Base-by-base conservation (phyloP, 768 basidiomycete species). In the Leccinum subgranulosum region DNA sequence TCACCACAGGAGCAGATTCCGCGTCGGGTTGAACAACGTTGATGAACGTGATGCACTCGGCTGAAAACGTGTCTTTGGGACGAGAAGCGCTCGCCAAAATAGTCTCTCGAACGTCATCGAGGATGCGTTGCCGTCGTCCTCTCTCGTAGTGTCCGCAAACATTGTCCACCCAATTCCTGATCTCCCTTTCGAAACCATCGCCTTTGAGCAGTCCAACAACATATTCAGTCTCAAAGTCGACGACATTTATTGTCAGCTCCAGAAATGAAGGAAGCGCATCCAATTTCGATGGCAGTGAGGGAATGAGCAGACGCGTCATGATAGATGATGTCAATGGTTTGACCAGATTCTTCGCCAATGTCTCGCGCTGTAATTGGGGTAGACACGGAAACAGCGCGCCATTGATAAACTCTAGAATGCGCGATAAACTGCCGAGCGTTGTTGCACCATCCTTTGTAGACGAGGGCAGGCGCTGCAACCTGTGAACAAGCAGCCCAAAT, bases 61-160 rank as follows among this genome's bases (percentile, higher is more conserved):
- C 72, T 31, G 59, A 27, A 49, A 73, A 73, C 8, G 68, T 72
- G 17, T 63, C 60, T 33, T 66, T 66, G 33, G 47, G 53, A 31
- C 56, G 36, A 14, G 62, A 55, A 17, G 54, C 55, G 27, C 51
- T 62, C n/a, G 62, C 60, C n/a, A 85, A 60, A 19, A 93, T 77
- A 46, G 85, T 75, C 15, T 64, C 64, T 55, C 92, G 77, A 14
- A 83, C 79, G n/a, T 72, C 71, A 43, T 89, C 85, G 6, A 93
- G 77, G 47, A 94, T 82, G 52, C 77, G 75, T 33, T 81, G 73
- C 14, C 93, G 79, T 64, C 92, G 73, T 63, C 87, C 84, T 58
- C 84, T 83, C 69, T 94, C 93, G 69, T 94, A 96, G 70, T 92
- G 90, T 3, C 78, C 73, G 17, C 83, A 80, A 11, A 91, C 78